Percentiles rank a stretch among this genome's conserved stretches.
Evolutionary conservation across 192 early-diverging fungal species (phyloP).

Genomic region (Coemansia sp.): DNA sequence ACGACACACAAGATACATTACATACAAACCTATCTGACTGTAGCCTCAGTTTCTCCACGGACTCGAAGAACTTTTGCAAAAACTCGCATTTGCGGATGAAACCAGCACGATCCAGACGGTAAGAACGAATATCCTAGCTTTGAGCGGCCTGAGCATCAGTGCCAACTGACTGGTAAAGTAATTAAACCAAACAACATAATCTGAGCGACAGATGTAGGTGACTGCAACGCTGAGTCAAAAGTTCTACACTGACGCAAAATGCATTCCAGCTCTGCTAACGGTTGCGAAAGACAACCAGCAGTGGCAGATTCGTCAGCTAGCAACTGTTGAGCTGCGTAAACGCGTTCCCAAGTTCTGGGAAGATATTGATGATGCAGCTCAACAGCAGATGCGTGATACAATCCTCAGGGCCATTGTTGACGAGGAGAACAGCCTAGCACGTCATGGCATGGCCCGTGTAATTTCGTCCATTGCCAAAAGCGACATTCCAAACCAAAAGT

Average conservation of each 20-base stretch:
- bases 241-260: slow-evolving; percentile 66
- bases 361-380: slow-evolving; percentile 58
- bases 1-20: not conserved
- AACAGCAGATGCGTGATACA: slow-evolving; percentile 63
- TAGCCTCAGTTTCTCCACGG: slow-evolving; percentile 57
- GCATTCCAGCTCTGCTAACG: slow-evolving; percentile 80
- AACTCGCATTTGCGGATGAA: slow-evolving; percentile 57
- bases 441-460: slow-evolving; percentile 81
- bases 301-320: slow-evolving; percentile 77
- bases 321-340: slow-evolving; percentile 88
- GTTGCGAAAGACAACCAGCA: slow-evolving; percentile 65
- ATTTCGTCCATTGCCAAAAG: slow-evolving; percentile 83
- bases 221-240: slow-evolving; percentile 72
- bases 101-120: slow-evolving; percentile 59
- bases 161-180: not conserved
- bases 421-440: slow-evolving; percentile 67
- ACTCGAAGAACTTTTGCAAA: slow-evolving; percentile 60
- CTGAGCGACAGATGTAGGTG: slow-evolving; percentile 26
- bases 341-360: slow-evolving; percentile 75
- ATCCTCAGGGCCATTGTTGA: slow-evolving; percentile 71
- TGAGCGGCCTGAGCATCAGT: not conserved
- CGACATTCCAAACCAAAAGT: slow-evolving; percentile 74
- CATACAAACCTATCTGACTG: not conserved
- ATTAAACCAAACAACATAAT: not conserved
- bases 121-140: slow-evolving; percentile 24